These are phyloP conservation scores for Saturnispora quitensis DNA, from an alignment of 805 yeast genomes.

Conservation along the genomic window DNA sequence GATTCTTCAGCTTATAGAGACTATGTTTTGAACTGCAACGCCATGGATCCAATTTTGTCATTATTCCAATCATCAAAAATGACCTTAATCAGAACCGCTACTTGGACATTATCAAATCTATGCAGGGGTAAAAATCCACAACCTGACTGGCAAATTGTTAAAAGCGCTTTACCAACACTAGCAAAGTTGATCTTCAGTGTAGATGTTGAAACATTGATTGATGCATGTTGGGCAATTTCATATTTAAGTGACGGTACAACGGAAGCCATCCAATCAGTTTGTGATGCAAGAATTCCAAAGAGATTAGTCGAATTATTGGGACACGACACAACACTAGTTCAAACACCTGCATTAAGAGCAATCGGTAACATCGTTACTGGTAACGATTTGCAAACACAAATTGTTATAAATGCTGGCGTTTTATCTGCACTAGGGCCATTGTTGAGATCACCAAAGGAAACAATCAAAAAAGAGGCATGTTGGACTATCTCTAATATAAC, in stretches of 20 bases:
- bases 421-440: conserved; percentile 75
- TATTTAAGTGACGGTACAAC: conserved; percentile 89
- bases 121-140: conserved; percentile 96
- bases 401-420: conserved; percentile 88
- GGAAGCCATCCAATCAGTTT: conserved; percentile 92
- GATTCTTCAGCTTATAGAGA: conserved; percentile 89
- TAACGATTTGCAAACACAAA: conserved; percentile 90
- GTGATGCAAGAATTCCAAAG: conserved; percentile 91
- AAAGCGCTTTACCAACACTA: conserved; percentile 81
- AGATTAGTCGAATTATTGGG: conserved; percentile 85
- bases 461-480: conserved; percentile 94
- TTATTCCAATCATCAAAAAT: conserved; percentile 75
- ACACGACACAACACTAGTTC: conserved; percentile 77
- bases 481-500: conserved; percentile 98
- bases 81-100: conserved; percentile 90
- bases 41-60: conserved; percentile 79
- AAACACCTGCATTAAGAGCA: conserved; percentile 95
- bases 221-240: conserved; percentile 98
- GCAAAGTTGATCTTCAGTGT: conserved; percentile 84
- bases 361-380: conserved; percentile 98
- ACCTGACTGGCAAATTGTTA: conserved; percentile 88
- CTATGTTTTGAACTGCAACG: conserved; percentile 73
- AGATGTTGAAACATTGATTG: conserved; percentile 89
- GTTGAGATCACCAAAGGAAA: conserved; percentile 77
- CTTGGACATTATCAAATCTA: conserved; percentile 94